Conservation (phyloP, 495 filamentous ascomycete species). For the Collariella sp. region DNA sequence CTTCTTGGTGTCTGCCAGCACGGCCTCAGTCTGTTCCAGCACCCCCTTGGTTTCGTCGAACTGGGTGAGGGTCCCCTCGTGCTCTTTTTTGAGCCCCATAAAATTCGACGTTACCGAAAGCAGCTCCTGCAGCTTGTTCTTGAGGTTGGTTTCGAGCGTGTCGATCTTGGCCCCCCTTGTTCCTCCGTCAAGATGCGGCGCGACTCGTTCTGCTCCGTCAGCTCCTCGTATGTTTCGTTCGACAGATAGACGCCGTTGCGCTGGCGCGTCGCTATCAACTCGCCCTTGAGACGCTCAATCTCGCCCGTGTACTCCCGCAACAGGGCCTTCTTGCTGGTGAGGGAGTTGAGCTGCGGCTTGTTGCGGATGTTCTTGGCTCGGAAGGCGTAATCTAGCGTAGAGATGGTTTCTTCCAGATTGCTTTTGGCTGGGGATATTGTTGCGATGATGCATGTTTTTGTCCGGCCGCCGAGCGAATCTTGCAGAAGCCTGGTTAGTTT, state of each 20-base stretch:
- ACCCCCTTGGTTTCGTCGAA: conserved; percentile 72
- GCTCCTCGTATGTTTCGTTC: conserved; percentile 72
- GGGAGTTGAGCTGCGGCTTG: conserved; percentile 89
- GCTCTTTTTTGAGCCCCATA: conserved; percentile 75
- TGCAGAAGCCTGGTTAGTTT: conserved; percentile 91
- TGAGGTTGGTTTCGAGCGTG: conserved; percentile 77
- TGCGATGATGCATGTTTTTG: conserved; percentile 97
- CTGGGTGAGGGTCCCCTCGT: conserved; percentile 60
- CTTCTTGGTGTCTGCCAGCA: conserved; percentile 64
- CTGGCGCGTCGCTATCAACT: conserved; percentile 85
- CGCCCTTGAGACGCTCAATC: conserved; percentile 87
- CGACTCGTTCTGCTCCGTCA: conserved; percentile 84
- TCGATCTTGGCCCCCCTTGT: conserved; percentile 85
- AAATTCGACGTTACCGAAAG: conserved; percentile 77
- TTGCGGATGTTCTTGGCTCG: conserved; percentile 97
- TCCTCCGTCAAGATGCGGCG: conserved; percentile 88
- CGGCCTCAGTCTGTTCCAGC: conserved; percentile 78
- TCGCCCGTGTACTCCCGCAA: conserved; percentile 85
- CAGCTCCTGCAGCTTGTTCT: conserved; percentile 86
- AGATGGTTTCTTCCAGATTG: conserved; percentile 96
- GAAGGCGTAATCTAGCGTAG: conserved; percentile 94
- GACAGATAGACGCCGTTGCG: conserved; percentile 92
- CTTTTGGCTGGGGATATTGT: conserved; percentile 89
- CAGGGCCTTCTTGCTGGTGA: conserved; percentile 84
- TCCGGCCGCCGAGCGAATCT: conserved; percentile 90